These are phyloP conservation scores for Leucocoprinus leucothites DNA, from an alignment of 768 basidiomycete genomes.

Conservation along the genomic window DNA sequence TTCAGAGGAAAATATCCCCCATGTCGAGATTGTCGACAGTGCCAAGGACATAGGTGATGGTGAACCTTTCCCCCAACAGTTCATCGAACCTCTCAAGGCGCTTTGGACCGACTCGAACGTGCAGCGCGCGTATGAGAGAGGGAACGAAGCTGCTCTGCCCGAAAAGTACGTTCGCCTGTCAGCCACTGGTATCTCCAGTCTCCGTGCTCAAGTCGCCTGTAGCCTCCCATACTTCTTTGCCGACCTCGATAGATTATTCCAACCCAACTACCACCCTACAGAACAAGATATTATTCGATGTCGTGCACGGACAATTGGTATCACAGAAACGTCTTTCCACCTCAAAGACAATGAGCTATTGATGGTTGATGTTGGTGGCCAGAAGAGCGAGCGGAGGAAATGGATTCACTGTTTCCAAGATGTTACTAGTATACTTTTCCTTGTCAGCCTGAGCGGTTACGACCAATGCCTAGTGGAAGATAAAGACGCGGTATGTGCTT, in stretches of 20 bases:
- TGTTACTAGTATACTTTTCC: constrained; percentile 88
- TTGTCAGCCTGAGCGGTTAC: constrained; percentile 90
- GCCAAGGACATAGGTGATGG: constrained; percentile 74
- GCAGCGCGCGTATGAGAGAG: constrained; percentile 72
- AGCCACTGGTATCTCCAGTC: background rate
- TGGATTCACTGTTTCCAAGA: constrained; percentile 97
- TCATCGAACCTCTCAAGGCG: constrained; percentile 59
- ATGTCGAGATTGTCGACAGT: constrained; percentile 62
- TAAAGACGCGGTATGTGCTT: constrained; percentile 75
- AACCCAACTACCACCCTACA: constrained; percentile 64
- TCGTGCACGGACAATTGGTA: constrained; percentile 86
- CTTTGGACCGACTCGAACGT: constrained; percentile 81
- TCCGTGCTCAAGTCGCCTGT: background rate
- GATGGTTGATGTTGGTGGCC: constrained; percentile 93
- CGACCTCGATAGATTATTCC: constrained; percentile 77
- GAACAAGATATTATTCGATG: constrained; percentile 89
- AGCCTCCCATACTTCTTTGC: constrained; percentile 78
- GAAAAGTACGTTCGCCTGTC: constrained; percentile 66
- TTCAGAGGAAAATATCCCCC: constrained; percentile 51
- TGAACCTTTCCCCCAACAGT: constrained; percentile 73
- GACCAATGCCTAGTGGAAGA: constrained; percentile 95
- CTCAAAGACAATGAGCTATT: constrained; percentile 80
- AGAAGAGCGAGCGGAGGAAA: constrained; percentile 90
- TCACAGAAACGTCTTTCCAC: constrained; percentile 83
- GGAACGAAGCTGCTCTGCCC: constrained; percentile 88